Evolutionary conservation across 306 rosid species (phyloP).

Genomic region (Comarum palustre): DNA sequence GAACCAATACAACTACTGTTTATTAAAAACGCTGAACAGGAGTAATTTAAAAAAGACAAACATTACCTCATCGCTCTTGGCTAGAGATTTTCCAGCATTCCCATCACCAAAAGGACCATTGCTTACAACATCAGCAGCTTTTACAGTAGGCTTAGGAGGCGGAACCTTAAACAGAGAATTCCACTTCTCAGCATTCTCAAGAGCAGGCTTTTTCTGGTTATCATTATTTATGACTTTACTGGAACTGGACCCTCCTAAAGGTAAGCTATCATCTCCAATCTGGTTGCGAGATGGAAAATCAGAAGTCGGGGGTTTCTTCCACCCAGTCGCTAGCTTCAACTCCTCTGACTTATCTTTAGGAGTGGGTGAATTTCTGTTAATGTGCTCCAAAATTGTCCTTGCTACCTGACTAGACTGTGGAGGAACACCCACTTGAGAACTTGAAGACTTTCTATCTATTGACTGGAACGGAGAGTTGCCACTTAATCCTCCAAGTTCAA

Average conservation of each 20-base stretch:
- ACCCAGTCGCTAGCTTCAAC: conserved; percentile 56
- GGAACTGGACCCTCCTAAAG: conserved; percentile 30
- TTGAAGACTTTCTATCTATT: conserved; percentile 32
- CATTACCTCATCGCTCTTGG: conserved; percentile 21
- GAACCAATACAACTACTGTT: neutral
- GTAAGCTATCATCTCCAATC: conserved; percentile 38
- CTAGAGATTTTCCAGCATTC: conserved; percentile 11
- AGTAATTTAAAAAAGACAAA: neutral
- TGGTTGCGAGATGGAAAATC: conserved; percentile 30
- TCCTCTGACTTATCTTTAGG: conserved; percentile 73
- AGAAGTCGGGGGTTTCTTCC: conserved; percentile 58
- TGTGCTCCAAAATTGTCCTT: conserved; percentile 75
- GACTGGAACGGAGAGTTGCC: conserved; percentile 25
- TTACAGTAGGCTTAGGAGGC: conserved; percentile 32
- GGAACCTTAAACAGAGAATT: conserved; percentile 36
- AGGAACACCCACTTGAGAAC: conserved; percentile 44
- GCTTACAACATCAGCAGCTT: conserved; percentile 33
- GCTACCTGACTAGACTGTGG: conserved; percentile 72
- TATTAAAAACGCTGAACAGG: neutral
- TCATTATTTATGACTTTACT: conserved; percentile 28
- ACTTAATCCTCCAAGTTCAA: conserved; percentile 41
- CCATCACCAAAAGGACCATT: conserved; percentile 30
- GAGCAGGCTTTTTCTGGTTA: conserved; percentile 33
- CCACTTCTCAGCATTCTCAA: conserved; percentile 34
- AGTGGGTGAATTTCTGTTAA: conserved; percentile 68